Evolutionary conservation across 805 yeast genomes (phyloP), one percentile per base, ranked within the genome.

Genomic region (Vanderwaltozyma tropicalis): DNA sequence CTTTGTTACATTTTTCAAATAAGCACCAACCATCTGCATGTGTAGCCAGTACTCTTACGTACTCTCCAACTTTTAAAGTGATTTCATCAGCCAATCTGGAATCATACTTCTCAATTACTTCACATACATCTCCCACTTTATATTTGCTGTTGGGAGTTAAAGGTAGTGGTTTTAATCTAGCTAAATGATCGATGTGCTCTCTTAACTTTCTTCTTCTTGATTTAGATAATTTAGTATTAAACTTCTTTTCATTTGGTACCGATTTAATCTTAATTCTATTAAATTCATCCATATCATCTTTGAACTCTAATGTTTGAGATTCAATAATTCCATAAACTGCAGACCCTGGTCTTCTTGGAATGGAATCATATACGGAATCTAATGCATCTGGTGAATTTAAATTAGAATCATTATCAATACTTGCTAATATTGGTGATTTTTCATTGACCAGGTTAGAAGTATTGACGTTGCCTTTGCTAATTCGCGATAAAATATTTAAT

Each of bases 11-110:
- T 35, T 59, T 64, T 37, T 65, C 69, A 2, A 56, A 67, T 11
- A 66, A 44, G 39, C 68, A 66, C 71, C 71, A 66, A 3, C 69
- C 69, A 44, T 66, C 71, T 2, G 67, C 61, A 46, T 66, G 71
- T 14, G 57, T 55, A 2, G 68, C 66, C 7, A 65, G 40, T 1
- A 65, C 47, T 41, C 50, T 52, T 9, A 61, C 59, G 38, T 29
- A 47, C 24, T 64, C 69, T 3, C 66, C 67, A 2, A 32, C 30
- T 1, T 28, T 7, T 5, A 65, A 46, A 12, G 43, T 39, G 10
- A 66, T 50, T 38, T 66, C 71, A 50, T 64, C 69, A 4, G 63
- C 48, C 22, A 66, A 46, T 13, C 46, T 53, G 20, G 66, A 61
- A 2, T 35, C 21, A 37, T 64, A 65, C 2, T 40, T 40, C 15